Evolutionary conservation across 2,329 filamentous ascomycete species (phyloP).

Genomic region (Fusarium agapanthi): DNA sequence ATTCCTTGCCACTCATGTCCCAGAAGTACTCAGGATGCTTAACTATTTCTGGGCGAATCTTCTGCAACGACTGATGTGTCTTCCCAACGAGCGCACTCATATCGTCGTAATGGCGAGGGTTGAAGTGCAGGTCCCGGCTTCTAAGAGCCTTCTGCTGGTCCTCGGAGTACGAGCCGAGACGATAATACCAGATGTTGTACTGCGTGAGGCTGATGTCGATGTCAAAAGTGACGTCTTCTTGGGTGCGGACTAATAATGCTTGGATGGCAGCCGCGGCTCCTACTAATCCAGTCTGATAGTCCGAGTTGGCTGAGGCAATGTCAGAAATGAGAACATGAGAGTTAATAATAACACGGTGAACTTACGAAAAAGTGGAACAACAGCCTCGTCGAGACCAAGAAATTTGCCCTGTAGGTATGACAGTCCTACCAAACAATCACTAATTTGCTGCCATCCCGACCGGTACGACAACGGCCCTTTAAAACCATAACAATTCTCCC

Average conservation of each 20-base stretch:
- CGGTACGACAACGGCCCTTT: background rate
- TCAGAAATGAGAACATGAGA: background rate
- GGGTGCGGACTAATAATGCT: background rate
- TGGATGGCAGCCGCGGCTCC: background rate
- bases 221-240: background rate
- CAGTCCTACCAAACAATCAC: background rate
- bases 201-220: background rate
- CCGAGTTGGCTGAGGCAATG: background rate
- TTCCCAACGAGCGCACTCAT: background rate
- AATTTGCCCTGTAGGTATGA: background rate
- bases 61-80: background rate
- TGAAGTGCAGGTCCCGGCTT: background rate
- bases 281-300: background rate
- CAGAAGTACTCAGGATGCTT: background rate
- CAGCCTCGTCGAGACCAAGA: background rate
- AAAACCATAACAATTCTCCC: background rate
- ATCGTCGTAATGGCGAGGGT: background rate
- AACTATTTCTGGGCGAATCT: background rate
- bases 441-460: background rate
- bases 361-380: background rate
- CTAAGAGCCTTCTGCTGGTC: background rate
- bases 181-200: background rate
- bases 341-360: background rate
- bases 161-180: background rate
- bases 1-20: background rate